Base-by-base conservation (phyloP, 441 rosid species). In the Erodium chrysanthum region DNA sequence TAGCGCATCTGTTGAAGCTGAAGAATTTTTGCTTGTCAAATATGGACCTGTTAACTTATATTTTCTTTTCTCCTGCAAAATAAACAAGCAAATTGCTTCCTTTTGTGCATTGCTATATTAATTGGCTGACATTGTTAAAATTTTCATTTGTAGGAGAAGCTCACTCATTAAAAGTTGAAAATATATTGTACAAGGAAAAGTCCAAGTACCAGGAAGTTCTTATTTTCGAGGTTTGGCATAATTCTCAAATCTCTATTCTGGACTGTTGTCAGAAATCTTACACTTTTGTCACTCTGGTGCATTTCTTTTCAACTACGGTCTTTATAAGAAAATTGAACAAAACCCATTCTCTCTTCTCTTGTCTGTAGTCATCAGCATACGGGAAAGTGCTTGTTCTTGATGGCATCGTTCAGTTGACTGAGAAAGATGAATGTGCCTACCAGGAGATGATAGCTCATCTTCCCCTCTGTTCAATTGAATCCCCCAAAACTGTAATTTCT, bases 371-470 rank as follows among this genome's bases (percentile, higher is more conserved):
- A 73, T 79, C 81, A 59, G 67, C 87, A 44, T 91, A 94, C 64
- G 97, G 98, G 44, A 94, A 86, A 76, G 97, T 94, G 76, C 98
- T 94, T 74, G 98, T 94, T 78, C 92, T 94, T 70, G 97, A 94
- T 78, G 96, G 98, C 64, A 85, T 94, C 54, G 84, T 94, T 70
- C 97, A 94, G 78, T 75, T 94, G 83, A 91, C 97, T 12, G 96
- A 94, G 86, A 94, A 87, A 78, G 98, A 94, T 82, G 98, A 94
- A 81, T 91, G 82, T 75, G 98, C 96, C 35, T 91, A 94, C 79
- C 98, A 91, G 83, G 98, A 94, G 86, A 94, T 94, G 98, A 94
- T 94, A 66, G 80, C 92, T 35, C 98, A 94, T 82, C 90, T 94
- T 67, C 97, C 98, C 50, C 88, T 94, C 54, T 91, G 98, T 77